Evolutionary conservation across 768 basidiomycete genomes (phyloP).

Genomic region (Rhodosporidiobolus odoratus): DNA sequence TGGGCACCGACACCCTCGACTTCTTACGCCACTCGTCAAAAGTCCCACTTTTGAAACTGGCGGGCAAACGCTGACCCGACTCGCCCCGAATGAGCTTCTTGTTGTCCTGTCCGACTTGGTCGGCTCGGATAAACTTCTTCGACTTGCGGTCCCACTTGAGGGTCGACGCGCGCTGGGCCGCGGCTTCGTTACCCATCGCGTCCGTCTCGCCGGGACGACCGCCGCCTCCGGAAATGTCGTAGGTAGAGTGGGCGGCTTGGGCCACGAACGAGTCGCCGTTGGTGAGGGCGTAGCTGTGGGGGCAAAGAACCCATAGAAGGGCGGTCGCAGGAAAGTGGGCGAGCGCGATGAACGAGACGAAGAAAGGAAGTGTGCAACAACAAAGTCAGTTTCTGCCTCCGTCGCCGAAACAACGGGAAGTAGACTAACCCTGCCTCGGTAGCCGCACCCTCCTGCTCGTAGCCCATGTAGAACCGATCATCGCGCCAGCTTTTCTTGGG

Average conservation of each 20-base stretch:
- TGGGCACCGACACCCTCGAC: slow-evolving; percentile 65
- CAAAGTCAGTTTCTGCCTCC: background rate
- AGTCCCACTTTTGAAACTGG: slow-evolving; percentile 83
- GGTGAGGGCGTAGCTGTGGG: slow-evolving; percentile 70
- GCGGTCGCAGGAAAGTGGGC: no score
- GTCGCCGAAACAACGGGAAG: background rate
- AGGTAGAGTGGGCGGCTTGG: slow-evolving; percentile 71
- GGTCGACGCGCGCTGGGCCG: slow-evolving; percentile 52
- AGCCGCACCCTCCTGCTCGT: slow-evolving; percentile 77
- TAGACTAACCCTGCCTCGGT: slow-evolving; percentile 78
- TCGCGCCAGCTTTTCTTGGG: slow-evolving; percentile 59
- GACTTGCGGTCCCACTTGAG: slow-evolving; percentile 93
- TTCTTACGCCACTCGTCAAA: slow-evolving; percentile 93
- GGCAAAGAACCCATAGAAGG: background rate
- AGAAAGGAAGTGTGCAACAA: background rate
- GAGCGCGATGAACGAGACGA: background rate
- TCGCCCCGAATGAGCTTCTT: slow-evolving; percentile 89
- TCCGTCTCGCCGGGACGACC: slow-evolving; percentile 68
- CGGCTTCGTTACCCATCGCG: slow-evolving; percentile 53
- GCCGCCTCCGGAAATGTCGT: slow-evolving; percentile 75
- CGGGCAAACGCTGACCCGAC: slow-evolving; percentile 82
- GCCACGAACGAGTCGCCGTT: slow-evolving; percentile 81
- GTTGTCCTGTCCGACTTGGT: slow-evolving; percentile 80
- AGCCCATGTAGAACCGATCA: slow-evolving; percentile 82
- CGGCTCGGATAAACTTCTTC: slow-evolving; percentile 85